Base-by-base conservation (phyloP, 2,329 filamentous ascomycete genomes). In the Aspergillus glaucus region DNA sequence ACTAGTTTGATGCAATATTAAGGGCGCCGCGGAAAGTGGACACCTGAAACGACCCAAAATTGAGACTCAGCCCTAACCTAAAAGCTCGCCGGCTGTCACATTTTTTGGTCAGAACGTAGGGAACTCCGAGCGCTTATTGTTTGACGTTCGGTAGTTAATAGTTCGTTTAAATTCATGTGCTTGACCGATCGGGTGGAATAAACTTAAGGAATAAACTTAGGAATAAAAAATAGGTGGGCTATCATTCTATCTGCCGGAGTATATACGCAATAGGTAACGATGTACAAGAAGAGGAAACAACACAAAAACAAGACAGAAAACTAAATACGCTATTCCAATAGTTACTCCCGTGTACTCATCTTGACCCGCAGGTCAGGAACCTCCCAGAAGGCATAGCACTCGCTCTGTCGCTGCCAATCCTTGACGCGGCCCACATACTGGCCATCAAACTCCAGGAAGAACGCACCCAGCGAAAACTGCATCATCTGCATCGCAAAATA, bases 331-430 rank as follows among this genome's bases (percentile, higher is more conserved):
- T 30, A 30, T 30, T 30, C 10, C 10, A 28, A 45, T n/a, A 28
- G 26, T 22, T 36, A 43, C 10, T 28, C 44, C 19, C 52, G 48
- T 17, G 46, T 49, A 26, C 40, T 46, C 21, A 60, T 47, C 32
- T 47, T 48, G 37, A 61, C 46, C 36, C 50, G 52, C 28, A 61
- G 43, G 12, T 61, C 59, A 3, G 59, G 59, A 8, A 60, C 10
- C 15, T 61, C 59, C 59, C 59, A 61, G 32, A 61, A 61, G 3
- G 59, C 59, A n/a, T 60, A 61, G 39, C 58, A 60, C 19, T 52
- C 50, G 47, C 53, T 58, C 15, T 61, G 50, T 5, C 49, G 50
- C 28, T 59, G 54, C 59, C 59, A 61, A 42, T 58, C 55, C 44
- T 55, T 57, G 12, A 58, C 53, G 1, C 36, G 36, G 5, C 59